Base-by-base conservation (phyloP, 2,329 filamentous ascomycete species). In the Lachnellula cervina region DNA sequence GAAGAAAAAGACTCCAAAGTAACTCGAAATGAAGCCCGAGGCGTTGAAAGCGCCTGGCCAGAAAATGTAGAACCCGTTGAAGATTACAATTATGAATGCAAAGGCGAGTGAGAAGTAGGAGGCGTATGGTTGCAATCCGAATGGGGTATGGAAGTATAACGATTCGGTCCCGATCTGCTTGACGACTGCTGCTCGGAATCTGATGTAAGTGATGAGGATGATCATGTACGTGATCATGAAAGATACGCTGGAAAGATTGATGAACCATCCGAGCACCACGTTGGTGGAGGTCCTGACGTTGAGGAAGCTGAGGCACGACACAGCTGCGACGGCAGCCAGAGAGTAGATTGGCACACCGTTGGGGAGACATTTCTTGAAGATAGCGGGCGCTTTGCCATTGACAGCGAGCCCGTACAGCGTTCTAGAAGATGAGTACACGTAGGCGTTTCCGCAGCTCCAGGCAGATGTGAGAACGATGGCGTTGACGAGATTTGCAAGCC, bases 31-130 rank as follows among this genome's bases (percentile, higher is more conserved):
- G 66, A 82, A 82, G 44, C 73, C 72, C 9, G 76, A 71, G 0
- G 73, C 70, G n/a, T 46, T 40, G n/a, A 55, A 61, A 40, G 68
- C 74, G 61, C 75, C 81, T 6, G 79, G 79, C 56, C 74, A 71
- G 59, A 84, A 82, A 21, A 76, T 71, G 56, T 81, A 75, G 55
- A 81, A 83, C 16, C 82, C 80, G 45, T 83, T 77, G 53, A 83
- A 81, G 23, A 83, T 59, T 50, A 82, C 76, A 44, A 81, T 71
- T 5, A 77, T 61, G 17, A 70, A 68, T 16, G 80, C 75, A 21
- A 82, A 62, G 5, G 73, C 52, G 0, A 83, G 69, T 0, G 73
- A 76, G 40, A 79, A 72, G 64, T 75, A 82, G 0, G 80, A 73
- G 8, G 73, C 72, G 59, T 76, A 83, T 0, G 82, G 81, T 54